Base-by-base conservation (phyloP, 345 rosid species). In the Syzygium jambos region DNA sequence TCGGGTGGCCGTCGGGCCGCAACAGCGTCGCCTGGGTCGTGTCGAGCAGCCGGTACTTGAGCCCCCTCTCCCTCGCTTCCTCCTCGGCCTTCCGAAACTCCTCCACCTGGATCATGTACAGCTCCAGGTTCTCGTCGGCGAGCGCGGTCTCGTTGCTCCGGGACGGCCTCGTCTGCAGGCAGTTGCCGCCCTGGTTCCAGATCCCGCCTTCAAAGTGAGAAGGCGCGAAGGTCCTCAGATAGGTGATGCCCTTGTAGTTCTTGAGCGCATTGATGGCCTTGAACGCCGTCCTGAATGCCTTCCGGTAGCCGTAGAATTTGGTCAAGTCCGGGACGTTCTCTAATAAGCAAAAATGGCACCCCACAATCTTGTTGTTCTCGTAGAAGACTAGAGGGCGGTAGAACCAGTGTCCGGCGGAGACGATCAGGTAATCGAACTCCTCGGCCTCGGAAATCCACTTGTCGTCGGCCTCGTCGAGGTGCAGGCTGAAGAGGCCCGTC, bases 361-460 rank as follows among this genome's bases (percentile, higher is more conserved):
- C 99, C 0, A 86, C 88, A 2, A 93, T 53, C 1, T 77, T 78
- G 55, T 59, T 52, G 21, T 92, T 87, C 88, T 97, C 94, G 56
- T 92, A 93, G 93, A 91, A 95, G 51, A 95, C 86, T 0, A 89
- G 54, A 1, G 99, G 94, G 0, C 98, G 95, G 87, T 34, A 95
- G 91, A 96, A 96, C 98, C 99, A 97, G n/a, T 94, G 97, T n/a
- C 99, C 98, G 0, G 94, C 91, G 1, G 93, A 93, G 88, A 96
- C 63, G 90, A 97, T 91, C 16, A 96, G 53, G 86, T 94, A 95
- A 80, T 95, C 95, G 52, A 96, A 96, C 5, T 89, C 94, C 41
- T 86, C 92, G 13, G 95, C 89, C 55, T 95, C 94, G 27, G 95
- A 23, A 1, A 93, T 90, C 99, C 99, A 97, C 16, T 85, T 85